Percentiles rank a stretch among this genome's conserved stretches.
These are phyloP conservation scores for Nosema muscidifuracis DNA, from an alignment of 371 early-diverging fungal species.

Conservation along the genomic window DNA sequence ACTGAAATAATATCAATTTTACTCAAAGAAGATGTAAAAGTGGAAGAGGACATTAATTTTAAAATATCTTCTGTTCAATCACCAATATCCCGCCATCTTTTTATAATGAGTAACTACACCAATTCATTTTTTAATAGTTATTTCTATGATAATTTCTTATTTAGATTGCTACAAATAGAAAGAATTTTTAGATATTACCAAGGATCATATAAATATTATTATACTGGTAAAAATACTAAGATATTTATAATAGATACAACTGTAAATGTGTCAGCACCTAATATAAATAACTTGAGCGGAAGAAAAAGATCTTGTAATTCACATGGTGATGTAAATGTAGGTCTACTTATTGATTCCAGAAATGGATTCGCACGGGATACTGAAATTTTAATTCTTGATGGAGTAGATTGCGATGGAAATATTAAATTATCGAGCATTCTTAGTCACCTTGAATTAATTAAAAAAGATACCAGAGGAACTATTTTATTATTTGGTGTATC, in stretches of 20 bases:
- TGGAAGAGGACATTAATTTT: conserved; percentile 38
- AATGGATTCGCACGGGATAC: conserved; percentile 55
- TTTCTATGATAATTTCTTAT: conserved; percentile 38
- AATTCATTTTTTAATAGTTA: conserved; percentile 52
- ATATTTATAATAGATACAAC: conserved; percentile 54
- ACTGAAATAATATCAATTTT: neutral
- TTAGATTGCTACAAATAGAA: conserved; percentile 41
- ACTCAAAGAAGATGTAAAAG: neutral
- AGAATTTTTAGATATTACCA: conserved; percentile 30
- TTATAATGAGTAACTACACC: conserved; percentile 40
- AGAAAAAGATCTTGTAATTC: conserved; percentile 24
- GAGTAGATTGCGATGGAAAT: conserved; percentile 42
- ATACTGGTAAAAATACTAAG: conserved; percentile 52
- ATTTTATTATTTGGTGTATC: conserved; percentile 55
- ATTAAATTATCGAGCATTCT: conserved; percentile 54
- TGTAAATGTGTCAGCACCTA: conserved; percentile 14
- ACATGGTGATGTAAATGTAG: conserved; percentile 37
- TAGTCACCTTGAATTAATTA: conserved; percentile 41
- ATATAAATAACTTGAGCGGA: conserved; percentile 32
- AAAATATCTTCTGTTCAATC: conserved; percentile 17
- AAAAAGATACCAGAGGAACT: neutral
- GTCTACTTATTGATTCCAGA: conserved; percentile 23
- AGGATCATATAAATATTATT: conserved; percentile 40
- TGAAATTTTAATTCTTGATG: conserved; percentile 39
- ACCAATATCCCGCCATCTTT: conserved; percentile 41